phyloP scores from a whole-genome alignment of 2,329 filamentous ascomycete species.

The Microsporum audouinii region DNA sequence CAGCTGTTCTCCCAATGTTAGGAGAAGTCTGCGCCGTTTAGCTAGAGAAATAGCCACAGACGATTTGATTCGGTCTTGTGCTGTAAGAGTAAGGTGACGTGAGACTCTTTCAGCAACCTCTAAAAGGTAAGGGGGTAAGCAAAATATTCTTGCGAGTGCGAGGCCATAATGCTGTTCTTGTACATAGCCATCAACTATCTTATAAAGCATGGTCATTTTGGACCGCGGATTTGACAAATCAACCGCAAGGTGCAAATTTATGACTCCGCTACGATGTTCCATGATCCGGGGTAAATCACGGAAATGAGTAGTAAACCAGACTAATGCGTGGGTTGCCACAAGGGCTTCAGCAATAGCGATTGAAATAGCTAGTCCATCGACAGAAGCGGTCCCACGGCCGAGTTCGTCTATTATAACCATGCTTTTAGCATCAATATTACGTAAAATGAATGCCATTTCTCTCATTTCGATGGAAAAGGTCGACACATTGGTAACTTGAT shows the following conservation, averaged over 20 bases:
- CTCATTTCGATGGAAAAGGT: slow-evolving; percentile 93
- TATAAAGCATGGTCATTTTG: slow-evolving; percentile 80
- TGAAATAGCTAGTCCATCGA: slow-evolving; percentile 80
- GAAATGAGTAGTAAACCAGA: slow-evolving; percentile 96
- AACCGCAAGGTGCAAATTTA: slow-evolving; percentile 71
- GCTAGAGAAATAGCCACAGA: slow-evolving; percentile 49
- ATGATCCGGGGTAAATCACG: slow-evolving; percentile 67
- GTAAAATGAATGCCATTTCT: slow-evolving; percentile 85
- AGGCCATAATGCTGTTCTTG: slow-evolving; percentile 70
- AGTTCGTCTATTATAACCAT: slow-evolving; percentile 84
- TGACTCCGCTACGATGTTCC: slow-evolving; percentile 61
- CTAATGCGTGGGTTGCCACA: slow-evolving; percentile 61
- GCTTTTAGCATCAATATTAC: slow-evolving; percentile 65
- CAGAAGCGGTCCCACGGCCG: slow-evolving; percentile 77
- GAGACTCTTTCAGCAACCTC: slow-evolving; percentile 57
- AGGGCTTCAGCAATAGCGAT: slow-evolving; percentile 82
- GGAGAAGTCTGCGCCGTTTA: slow-evolving; percentile 59
- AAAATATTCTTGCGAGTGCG: slow-evolving; percentile 62
- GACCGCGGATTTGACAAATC: slow-evolving; percentile 47
- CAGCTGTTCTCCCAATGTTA: slow-evolving; percentile 62
- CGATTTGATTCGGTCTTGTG: slow-evolving; percentile 47
- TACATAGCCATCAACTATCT: slow-evolving; percentile 59
- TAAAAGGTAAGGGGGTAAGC: slow-evolving; percentile 58
- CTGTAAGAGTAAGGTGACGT: slow-evolving; percentile 46
- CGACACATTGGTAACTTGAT: slow-evolving; percentile 78